Evolutionary conservation across 495 filamentous ascomycete genomes (phyloP), one percentile per base, ranked within the genome.

Genomic region (Barbatosphaeria neglecta): DNA sequence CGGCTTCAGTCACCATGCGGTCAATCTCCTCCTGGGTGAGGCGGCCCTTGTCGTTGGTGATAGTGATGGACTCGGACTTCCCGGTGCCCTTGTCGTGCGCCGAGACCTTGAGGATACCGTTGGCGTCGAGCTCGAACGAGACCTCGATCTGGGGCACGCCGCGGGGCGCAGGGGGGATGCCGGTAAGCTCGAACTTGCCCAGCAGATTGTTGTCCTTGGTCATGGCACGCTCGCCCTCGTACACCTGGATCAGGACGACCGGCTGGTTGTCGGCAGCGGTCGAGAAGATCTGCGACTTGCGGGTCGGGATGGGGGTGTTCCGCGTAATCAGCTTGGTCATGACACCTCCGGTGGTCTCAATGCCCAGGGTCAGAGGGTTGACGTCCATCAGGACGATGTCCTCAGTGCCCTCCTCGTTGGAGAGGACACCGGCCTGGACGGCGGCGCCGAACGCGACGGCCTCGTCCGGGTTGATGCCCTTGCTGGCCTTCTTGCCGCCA

Each of bases 401-500:
- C 19, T 69, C 73, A 44, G 86, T 84, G 55, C 80, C 84, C 50
- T 83, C 80, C 66, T 95, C 88, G 48, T 87, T 87, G 56, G 87
- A 86, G 42, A 97, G 73, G 57, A 97, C 83, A 82, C 88, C 90
- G 75, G 84, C 90, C 75, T 97, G 90, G 59, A 97, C 90, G 61
- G 90, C 90, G 50, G 90, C 90, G 68, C 90, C 90, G 67, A 90
- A 95, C 63, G 90, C 90, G 55, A 95, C 90, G 69, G 90, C 90
- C 70, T 97, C 90, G 70, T 97, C 90, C 52, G 90, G 90, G 76
- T 97, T 97, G 62, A 97, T 93, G 75, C 86, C 86, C 84, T 97
- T 95, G 81, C 82, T 87, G 56, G 89, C 87, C 69, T 89, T 84
- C 83, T 95, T 97, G 68, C 87, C 84, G 56, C 64, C 72, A 66